Percentiles rank a stretch among this genome's conserved stretches.
These are phyloP conservation scores for Stephania japonica DNA, from an alignment of 164 flowering plant species.

Conservation along the genomic window DNA sequence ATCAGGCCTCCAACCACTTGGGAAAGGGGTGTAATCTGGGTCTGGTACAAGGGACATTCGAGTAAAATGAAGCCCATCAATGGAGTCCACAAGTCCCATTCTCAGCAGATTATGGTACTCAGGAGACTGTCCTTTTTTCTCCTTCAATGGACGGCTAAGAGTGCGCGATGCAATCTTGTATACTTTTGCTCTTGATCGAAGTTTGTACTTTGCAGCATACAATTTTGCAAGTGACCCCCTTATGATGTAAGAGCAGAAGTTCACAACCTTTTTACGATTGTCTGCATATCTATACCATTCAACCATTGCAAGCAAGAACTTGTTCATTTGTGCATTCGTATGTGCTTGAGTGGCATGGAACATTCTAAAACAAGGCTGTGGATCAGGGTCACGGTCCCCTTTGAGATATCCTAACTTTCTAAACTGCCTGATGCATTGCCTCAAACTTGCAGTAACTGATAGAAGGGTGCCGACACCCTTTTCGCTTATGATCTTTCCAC, in stretches of 20 bases:
- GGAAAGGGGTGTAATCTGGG: constrained; percentile 81
- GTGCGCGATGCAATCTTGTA: constrained; percentile 78
- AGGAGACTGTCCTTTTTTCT: constrained; percentile 88
- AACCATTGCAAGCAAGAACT: constrained; percentile 75
- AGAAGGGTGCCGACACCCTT: constrained; percentile 92
- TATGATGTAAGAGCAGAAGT: constrained; percentile 85
- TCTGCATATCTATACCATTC: constrained; percentile 95
- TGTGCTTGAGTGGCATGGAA: constrained; percentile 98
- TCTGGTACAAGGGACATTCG: constrained; percentile 93
- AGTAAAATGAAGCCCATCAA: constrained; percentile 83
- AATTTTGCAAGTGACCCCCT: constrained; percentile 98
- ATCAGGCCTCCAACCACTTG: constrained; percentile 77
- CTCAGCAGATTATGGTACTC: constrained; percentile 86
- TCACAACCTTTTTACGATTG: constrained; percentile 84
- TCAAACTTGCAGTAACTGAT: constrained; percentile 90
- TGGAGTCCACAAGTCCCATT: constrained; percentile 90
- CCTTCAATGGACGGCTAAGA: constrained; percentile 87
- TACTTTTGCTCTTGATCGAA: constrained; percentile 92
- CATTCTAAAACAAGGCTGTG: constrained; percentile 98
- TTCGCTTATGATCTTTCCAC: constrained; percentile 96
- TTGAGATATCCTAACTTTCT: constrained; percentile 77
- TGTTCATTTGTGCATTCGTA: constrained; percentile 95
- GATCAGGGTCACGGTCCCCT: constrained; percentile 96
- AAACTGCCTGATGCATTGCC: constrained; percentile 86
- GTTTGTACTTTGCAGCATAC: constrained; percentile 97